A percentile compares a stretch with the other conserved stretches of the same genome.
Conservation (phyloP, 495 filamentous ascomycete species). For the Xylaria nigripes region DNA sequence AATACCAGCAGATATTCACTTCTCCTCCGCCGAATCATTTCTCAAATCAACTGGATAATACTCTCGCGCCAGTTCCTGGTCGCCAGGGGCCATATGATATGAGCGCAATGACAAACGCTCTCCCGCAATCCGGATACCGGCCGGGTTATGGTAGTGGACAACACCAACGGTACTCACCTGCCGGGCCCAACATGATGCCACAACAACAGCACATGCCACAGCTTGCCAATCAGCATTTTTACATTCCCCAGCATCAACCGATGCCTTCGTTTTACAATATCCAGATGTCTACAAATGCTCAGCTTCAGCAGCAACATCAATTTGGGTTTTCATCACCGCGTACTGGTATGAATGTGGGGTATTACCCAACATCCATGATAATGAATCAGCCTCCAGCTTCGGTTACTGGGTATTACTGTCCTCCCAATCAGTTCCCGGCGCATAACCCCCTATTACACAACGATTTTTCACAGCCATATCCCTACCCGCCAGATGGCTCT, state of each 20-base stretch:
- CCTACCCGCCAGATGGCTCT: conserved; percentile 18
- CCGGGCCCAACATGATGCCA: conserved; percentile 34
- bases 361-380: conserved; percentile 31
- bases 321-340: conserved; percentile 22
- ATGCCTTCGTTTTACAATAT: conserved; percentile 32
- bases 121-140: conserved; percentile 33
- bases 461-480: conserved; percentile 29
- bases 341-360: conserved; percentile 26
- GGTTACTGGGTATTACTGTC: conserved; percentile 33
- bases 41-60: conserved; percentile 31
- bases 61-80: conserved; percentile 22
- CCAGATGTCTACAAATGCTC: conserved; percentile 23
- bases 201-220: conserved; percentile 31
- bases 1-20: conserved; percentile 28
- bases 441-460: conserved; percentile 22
- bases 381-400: conserved; percentile 30
- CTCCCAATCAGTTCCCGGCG: conserved; percentile 23
- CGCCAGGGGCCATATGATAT: conserved; percentile 35
- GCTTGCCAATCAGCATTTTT: conserved; percentile 32
- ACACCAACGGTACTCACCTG: conserved; percentile 31
- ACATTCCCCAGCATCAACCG: conserved; percentile 33
- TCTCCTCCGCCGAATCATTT: conserved; percentile 29
- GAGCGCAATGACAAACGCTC: conserved; percentile 30
- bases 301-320: conserved; percentile 24
- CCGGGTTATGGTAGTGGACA: conserved; percentile 25